Conservation (phyloP, 805 yeast genomes). For the Maudiozyma barnettii region DNA sequence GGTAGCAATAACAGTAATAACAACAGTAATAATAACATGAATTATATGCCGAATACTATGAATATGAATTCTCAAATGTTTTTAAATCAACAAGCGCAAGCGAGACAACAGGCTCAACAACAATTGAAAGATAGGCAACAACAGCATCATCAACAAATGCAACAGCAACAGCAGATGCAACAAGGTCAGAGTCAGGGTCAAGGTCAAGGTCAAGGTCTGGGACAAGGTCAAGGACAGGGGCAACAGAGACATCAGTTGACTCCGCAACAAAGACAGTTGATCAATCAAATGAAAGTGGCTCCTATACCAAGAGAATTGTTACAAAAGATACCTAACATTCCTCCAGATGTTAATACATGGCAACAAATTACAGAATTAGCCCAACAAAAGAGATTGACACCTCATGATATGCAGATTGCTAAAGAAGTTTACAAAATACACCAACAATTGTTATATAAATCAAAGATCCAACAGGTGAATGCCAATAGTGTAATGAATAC, state of each 20-base stretch:
- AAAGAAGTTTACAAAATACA: conserved; percentile 50
- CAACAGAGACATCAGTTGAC: conserved; percentile 18
- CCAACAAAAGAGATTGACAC: conserved; percentile 28
- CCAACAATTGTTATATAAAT: conserved; percentile 43
- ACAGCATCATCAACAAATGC: conserved; percentile 10
- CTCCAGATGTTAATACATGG: conserved; percentile 77
- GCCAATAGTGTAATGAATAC: conserved; percentile 27
- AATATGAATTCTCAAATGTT: conserved; percentile 32
- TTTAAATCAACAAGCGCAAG: conserved; percentile 42
- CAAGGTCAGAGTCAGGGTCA: conserved; percentile 17
- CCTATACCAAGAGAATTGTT: conserved; percentile 40
- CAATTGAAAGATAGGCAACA: conserved; percentile 30
- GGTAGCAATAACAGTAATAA: conserved; percentile 16
- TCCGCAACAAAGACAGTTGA: conserved; percentile 26
- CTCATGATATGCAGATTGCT: conserved; percentile 24
- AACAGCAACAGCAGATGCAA: conserved; percentile 20
- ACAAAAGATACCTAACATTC: conserved; percentile 30
- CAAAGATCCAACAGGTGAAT: conserved; percentile 33
- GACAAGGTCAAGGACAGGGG: conserved; percentile 16
- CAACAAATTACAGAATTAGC: conserved; percentile 30
- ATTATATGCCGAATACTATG: conserved; percentile 11
- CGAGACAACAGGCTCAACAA: conserved; percentile 42
- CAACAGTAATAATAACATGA: conserved; percentile 7
- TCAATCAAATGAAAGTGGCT: conserved; percentile 44
- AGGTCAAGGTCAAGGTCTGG: conserved; percentile 31